Base-by-base conservation (phyloP, 768 basidiomycete species). In the Lepiota brunneoincarnata region DNA sequence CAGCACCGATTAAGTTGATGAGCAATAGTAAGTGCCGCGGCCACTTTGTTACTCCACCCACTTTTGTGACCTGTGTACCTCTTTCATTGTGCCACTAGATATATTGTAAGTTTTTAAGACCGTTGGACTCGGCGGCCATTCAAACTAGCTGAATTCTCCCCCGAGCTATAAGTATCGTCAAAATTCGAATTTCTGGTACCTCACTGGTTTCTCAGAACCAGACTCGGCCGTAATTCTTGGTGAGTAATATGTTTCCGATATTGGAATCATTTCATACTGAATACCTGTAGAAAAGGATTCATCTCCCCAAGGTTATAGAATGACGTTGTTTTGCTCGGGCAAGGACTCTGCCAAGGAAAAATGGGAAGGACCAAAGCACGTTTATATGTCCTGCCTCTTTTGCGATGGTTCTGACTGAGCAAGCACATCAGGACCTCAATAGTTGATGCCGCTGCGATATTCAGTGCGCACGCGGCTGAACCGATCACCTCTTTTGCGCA, bases 191-290 rank as follows among this genome's bases (percentile, higher is more conserved):
- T 91, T 95, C 67, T 93, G 89, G 89, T 98, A 99, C 68, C 75
- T 99, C 12, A 97, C 97, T 0, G 97, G 97, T 10, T 97, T 97
- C 63, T 84, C 93, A 54, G 96, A 98, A 65, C 91, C 94, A 1
- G 89, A 96, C 52, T 82, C 96, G 15, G 94, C 91, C 0, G 74
- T 98, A 39, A 77, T 98, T 36, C 76, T 99, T 42, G 85, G 93
- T 91, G 46, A 35, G 75, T 55, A 28, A 3, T 20, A 20, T 20
- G n/a, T 4, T 18, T 51, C 39, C 15, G 18, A 48, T 26, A 48
- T 31, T 20, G 24, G 23, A 47, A 11, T 23, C 15, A 35, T 28
- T 31, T 48, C 36, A 24, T 49, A 36, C 51, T 42, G 28, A 50
- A 35, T 35, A 36, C 55, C 51, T 51, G 5, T 61, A 91, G 90